Evolutionary conservation across 805 yeast species (phyloP).

Genomic region (Schizosaccharomyces japonicus): DNA sequence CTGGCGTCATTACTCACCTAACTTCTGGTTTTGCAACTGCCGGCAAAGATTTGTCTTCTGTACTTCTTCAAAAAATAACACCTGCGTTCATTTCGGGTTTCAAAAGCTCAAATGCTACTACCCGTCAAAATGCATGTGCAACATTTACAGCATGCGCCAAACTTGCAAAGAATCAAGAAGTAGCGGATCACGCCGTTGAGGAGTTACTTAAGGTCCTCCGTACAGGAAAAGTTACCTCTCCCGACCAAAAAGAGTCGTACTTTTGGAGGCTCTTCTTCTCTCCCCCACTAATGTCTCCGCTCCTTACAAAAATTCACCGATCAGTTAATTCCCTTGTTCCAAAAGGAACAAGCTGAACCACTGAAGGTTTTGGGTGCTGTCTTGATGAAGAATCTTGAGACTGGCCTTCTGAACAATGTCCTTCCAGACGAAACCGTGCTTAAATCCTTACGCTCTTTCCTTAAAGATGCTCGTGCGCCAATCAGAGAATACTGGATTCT

Average conservation of each 20-base stretch:
- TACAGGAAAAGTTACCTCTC: neutral
- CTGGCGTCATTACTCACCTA: neutral
- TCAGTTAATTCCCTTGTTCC: too few species aligned
- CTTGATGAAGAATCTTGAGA: too few species aligned
- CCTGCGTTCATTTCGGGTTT: neutral
- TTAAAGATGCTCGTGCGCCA: neutral
- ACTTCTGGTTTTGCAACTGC: neutral
- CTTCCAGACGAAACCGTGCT: too few species aligned
- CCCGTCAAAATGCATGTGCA: neutral
- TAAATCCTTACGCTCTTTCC: too few species aligned
- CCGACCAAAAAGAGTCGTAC: neutral
- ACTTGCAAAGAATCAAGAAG: neutral
- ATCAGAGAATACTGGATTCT: neutral
- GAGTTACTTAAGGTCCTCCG: neutral
- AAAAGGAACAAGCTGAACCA: too few species aligned
- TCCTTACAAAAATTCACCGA: too few species aligned
- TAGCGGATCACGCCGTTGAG: neutral
- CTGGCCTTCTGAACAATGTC: too few species aligned
- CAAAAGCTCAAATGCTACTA: neutral
- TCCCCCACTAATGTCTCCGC: too few species aligned
- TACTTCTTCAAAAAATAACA: neutral
- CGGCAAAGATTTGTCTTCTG: neutral
- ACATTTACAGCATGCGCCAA: neutral
- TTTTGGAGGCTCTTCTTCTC: too few species aligned
- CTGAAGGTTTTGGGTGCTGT: too few species aligned